Evolutionary conservation across 2,329 filamentous ascomycete species (phyloP), one percentile per base, ranked within the genome.

Genomic region (Diplodia mutila): DNA sequence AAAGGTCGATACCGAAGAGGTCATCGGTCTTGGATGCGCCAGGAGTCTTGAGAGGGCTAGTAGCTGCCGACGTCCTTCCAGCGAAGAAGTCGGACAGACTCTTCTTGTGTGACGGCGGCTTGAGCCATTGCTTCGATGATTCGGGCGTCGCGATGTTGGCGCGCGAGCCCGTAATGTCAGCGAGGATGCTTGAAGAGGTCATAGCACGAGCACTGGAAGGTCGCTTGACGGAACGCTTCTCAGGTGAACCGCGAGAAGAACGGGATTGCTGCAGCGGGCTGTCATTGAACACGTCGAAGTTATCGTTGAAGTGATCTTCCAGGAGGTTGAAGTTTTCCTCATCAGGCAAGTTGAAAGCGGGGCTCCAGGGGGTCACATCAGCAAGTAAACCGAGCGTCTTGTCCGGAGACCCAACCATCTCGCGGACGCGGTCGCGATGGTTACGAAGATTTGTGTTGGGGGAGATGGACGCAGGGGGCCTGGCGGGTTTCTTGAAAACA

Each of bases 401-500:
- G 64, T 87, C 85, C 4, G 93, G 93, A 5, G 92, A 95, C 67
- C 92, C 91, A 27, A 97, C 87, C 83, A 97, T 88, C 71, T 91
- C 87, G 69, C 87, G 86, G 70, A 98, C 92, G 71, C 89, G 90
- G 74, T 94, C 90, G 66, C 94, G 91, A 76, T 98, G 95, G 71
- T 95, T 89, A 68, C 90, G 89, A 23, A 98, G 85, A 75, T 97
- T 97, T 11, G 94, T 97, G 76, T 95, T 96, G 1, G 95, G 94
- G 16, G 94, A 98, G 21, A 92, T 90, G 0, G 94, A 97, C 65
- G 91, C 85, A 4, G 87, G 91, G 34, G 87, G 86, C 67, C 86
- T 84, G 18, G 82, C 80, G 46, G 87, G 87, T 66, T 85, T 86
- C 81, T 91, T 93, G 76, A 97, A 90, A 78, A 95, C 93, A 72